Evolutionary conservation across 176 grass and related monocot genomes (phyloP), one percentile per base, ranked within the genome.

Genomic region (Musa beccarii): DNA sequence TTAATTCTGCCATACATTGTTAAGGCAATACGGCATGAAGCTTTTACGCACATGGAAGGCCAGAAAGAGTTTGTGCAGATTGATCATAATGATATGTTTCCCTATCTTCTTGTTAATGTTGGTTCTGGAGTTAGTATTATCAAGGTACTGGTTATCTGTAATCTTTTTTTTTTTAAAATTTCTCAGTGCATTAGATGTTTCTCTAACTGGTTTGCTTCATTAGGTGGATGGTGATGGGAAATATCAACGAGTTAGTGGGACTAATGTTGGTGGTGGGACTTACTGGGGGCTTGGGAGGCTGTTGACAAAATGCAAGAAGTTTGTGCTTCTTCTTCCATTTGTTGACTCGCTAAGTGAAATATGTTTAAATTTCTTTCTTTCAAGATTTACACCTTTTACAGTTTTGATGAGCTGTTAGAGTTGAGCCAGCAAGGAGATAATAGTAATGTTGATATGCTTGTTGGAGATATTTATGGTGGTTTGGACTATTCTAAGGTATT

Each of bases 21-120:
- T 15, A 68, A 98, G 94, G 88, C 94, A 79, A 98, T 98, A 85
- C 85, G 94, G 19, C 94, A 98, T 79, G 94, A 98, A 98, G 94
- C 94, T 59, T 98, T 98, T 85, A 98, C 94, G n/a, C 94, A 98
- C 80, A 98, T 91, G 94, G 94, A 98, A 78, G 94, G 94, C 28
- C 88, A 84, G 52, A 98, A 98, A 83, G 86, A 93, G 59, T 98
- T 93, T 20, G 89, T 91, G 81, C 94, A 98, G 76, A 98, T 91
- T 78, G 88, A 98, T 74, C 94, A 87, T 71, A 98, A 98, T 75
- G 94, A 98, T 70, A 59, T 98, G 66, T 98, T 98, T 80, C 94
- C 94, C 15, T 98, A 85, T 75, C 94, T 98, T 89, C 94, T 98
- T 87, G 94, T 98, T 81, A 98, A 98, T 84, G 65, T 98, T 76